Evolutionary conservation across 768 basidiomycete genomes (phyloP).

Genomic region (Mycena vulgaris): DNA sequence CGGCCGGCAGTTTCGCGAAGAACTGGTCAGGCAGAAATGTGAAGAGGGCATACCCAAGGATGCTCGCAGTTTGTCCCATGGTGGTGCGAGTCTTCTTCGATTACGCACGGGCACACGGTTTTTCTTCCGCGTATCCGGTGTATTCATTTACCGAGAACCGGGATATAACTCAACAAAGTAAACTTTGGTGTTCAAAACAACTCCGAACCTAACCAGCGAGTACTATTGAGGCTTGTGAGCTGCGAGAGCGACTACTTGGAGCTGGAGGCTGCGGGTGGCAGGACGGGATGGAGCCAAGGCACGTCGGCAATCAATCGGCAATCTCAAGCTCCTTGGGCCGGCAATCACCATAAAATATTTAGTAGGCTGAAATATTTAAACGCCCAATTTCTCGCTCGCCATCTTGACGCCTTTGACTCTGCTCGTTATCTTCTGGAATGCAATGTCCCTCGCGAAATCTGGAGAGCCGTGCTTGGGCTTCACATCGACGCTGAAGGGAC

Average conservation of each 20-base stretch:
- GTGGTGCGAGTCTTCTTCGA: not conserved
- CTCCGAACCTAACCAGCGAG: too few relatives aligned
- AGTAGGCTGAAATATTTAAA: not conserved
- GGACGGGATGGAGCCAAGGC: too few relatives aligned
- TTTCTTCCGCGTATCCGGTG: not conserved
- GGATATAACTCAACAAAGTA: too few relatives aligned
- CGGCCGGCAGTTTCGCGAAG: conserved; percentile 23
- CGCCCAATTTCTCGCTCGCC: conserved; percentile 7
- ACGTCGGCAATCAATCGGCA: too few relatives aligned
- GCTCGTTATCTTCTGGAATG: conserved; percentile 12
- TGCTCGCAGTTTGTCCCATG: conserved; percentile 2
- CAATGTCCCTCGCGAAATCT: conserved; percentile 15
- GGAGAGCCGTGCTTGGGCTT: conserved; percentile 12
- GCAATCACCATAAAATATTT: too few relatives aligned
- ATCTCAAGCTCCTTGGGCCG: too few relatives aligned
- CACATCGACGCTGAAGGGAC: conserved; percentile 14
- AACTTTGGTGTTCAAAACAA: not conserved
- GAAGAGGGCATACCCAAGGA: not conserved
- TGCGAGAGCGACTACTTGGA: too few relatives aligned
- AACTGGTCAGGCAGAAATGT: conserved; percentile 25
- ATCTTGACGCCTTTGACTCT: conserved; percentile 8
- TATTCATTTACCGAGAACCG: not conserved
- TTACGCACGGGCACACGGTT: too few relatives aligned
- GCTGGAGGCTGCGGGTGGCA: too few relatives aligned
- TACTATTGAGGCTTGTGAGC: too few relatives aligned